A percentile compares a stretch with the other conserved stretches of the same genome.
phyloP scores from a whole-genome alignment of 768 basidiomycete species.

The Pholiota molesta region DNA sequence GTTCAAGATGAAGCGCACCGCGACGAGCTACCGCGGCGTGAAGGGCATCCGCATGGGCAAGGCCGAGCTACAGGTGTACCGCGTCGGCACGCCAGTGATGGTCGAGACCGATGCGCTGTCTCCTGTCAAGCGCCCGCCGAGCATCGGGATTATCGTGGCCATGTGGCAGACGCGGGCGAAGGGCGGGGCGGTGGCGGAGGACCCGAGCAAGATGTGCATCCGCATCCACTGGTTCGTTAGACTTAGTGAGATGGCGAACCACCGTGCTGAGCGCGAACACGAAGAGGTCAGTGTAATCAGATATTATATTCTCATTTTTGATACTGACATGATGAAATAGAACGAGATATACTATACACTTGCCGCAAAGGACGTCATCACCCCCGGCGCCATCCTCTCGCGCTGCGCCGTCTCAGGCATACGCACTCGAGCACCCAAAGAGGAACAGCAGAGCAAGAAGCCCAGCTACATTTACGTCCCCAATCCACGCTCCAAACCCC shows the following conservation, averaged over 20 bases:
- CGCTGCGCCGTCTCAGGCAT: slow-evolving; percentile 51
- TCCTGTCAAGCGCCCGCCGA: slow-evolving; percentile 48
- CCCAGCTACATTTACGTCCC: neutral
- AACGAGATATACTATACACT: slow-evolving; percentile 79
- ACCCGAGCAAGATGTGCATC: slow-evolving; percentile 49
- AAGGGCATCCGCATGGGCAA: slow-evolving; percentile 23
- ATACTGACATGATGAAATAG: slow-evolving; percentile 35
- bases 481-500: neutral
- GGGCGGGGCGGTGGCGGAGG: slow-evolving; percentile 31
- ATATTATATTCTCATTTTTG: neutral
- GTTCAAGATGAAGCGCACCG: slow-evolving; percentile 34
- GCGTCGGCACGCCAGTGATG: slow-evolving; percentile 69
- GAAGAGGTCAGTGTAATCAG: slow-evolving; percentile 47
- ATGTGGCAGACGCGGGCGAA: slow-evolving; percentile 61
- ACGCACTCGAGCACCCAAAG: slow-evolving; percentile 14
- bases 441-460: neutral
- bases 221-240: slow-evolving; percentile 79
- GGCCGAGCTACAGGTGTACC: slow-evolving; percentile 38
- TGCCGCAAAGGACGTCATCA: slow-evolving; percentile 46
- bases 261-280: slow-evolving; percentile 65
- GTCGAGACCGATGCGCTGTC: slow-evolving; percentile 53
- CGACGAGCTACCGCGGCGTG: slow-evolving; percentile 26
- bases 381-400: slow-evolving; percentile 52
- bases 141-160: slow-evolving; percentile 69
- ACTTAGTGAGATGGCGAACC: slow-evolving; percentile 61